Percentiles rank a stretch among this genome's conserved stretches.
phyloP scores from a whole-genome alignment of 2,329 filamentous ascomycete genomes.

The Colletotrichum eremochloae region DNA sequence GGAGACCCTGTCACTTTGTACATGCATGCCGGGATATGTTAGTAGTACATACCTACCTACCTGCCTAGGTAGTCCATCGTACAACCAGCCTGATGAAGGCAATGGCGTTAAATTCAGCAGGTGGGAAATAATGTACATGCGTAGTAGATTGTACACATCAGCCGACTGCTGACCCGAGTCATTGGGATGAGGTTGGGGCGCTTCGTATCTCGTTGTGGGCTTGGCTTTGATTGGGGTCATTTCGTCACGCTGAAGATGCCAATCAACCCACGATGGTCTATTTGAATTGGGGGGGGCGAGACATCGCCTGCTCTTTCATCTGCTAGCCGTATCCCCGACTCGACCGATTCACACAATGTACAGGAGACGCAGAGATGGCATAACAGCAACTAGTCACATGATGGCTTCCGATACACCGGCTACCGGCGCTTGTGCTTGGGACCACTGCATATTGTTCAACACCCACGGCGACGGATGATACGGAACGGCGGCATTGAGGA shows the following conservation, averaged over 20 bases:
- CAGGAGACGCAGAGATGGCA: no score
- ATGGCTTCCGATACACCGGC: no score
- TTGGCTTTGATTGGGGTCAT: constrained; percentile 26
- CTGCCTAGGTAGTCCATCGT: no score
- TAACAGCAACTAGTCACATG: no score
- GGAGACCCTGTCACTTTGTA: neutral
- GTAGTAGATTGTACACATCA: neutral
- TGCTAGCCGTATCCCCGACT: no score
- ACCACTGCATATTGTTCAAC: neutral
- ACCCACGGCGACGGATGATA: neutral
- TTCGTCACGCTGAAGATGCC: neutral
- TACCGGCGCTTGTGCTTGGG: no score
- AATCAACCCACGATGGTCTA: constrained; percentile 5
- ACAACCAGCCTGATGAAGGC: no score
- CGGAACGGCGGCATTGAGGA: constrained; percentile 5
- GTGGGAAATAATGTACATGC: neutral
- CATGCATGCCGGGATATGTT: neutral
- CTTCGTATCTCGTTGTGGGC: constrained; percentile 1
- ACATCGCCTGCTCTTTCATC: no score
- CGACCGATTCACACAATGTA: no score
- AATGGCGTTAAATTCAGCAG: neutral
- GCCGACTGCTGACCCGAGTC: constrained; percentile 15
- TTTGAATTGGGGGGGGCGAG: neutral
- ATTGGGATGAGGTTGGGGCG: constrained; percentile 15
- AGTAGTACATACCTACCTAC: no score